Conservation (phyloP, 495 filamentous ascomycete species). For the Xylaria venustula region DNA sequence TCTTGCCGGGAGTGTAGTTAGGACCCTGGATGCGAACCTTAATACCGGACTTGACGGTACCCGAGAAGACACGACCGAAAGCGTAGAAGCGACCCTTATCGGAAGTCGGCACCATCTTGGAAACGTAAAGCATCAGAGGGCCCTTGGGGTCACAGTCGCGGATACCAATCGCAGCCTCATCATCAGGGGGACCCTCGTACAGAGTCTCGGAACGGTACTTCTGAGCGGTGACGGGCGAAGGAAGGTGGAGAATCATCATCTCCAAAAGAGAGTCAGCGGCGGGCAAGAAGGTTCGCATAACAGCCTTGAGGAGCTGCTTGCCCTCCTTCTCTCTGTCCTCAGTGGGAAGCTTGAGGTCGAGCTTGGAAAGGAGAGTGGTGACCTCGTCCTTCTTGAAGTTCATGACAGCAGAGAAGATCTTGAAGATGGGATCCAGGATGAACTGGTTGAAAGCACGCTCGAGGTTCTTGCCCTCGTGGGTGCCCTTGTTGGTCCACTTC, state of each 20-base stretch:
- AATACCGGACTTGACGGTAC: conserved; percentile 93
- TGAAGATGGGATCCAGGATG: conserved; percentile 99
- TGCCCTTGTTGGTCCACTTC: conserved; percentile 93
- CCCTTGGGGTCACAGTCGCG: conserved; percentile 96
- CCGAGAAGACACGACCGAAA: conserved; percentile 99
- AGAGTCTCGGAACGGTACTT: conserved; percentile 97
- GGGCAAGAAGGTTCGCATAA: conserved; percentile 98
- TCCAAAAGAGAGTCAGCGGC: conserved; percentile 97
- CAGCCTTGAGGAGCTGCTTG: conserved; percentile 93
- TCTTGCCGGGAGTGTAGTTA: conserved; percentile 97
- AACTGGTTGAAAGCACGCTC: conserved; percentile 99
- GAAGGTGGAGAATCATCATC: conserved; percentile 99
- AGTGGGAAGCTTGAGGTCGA: conserved; percentile 78
- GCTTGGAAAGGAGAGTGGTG: conserved; percentile 77
- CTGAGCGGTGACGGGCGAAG: conserved; percentile 94
- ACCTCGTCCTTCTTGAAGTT: conserved; percentile 98
- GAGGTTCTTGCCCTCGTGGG: conserved; percentile 77
- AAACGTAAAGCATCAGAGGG: conserved; percentile 99
- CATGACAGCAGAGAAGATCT: conserved; percentile 92
- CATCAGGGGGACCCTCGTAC: conserved; percentile 95
- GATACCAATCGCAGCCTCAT: conserved; percentile 90
- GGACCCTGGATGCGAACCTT: conserved; percentile 99
- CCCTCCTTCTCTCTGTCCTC: conserved; percentile 95
- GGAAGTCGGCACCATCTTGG: conserved; percentile 99
- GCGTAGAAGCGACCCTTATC: conserved; percentile 99